Evolutionary conservation across 2,329 filamentous ascomycete species (phyloP), one percentile per base, ranked within the genome.

Genomic region (Amesomyces nigricolor): DNA sequence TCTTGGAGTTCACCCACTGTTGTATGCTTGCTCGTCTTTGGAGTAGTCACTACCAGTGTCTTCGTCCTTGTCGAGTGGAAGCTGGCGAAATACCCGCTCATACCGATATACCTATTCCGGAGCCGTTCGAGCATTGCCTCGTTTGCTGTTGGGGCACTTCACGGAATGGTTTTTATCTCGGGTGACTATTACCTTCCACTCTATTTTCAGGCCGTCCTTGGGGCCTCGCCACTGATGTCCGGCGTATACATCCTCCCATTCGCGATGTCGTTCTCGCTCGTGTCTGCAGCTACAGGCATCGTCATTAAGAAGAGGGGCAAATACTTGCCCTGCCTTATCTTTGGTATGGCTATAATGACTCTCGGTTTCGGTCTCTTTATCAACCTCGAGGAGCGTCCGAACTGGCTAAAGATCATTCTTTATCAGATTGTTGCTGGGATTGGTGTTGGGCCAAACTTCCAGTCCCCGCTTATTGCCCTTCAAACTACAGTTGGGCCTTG

Each of bases 111-210:
- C 0, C 74, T 95, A 13, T 94, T 95, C 73, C 75, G 74, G 35
- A 77, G 80, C 44, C 71, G 75, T 37, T 86, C 82, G 30, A 91
- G 88, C 67, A 66, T 87, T 30, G 83, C 86, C 8, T 76, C 82
- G 2, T 81, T 91, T 13, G 70, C 73, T 2, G 75, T 87, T 43
- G 85, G 83, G 62, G 89, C 90, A 71, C 78, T 81, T 59, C 89
- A 95, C 68, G 86, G 86, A 44, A 80, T 86, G 62, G 83, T 87
- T 61, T 92, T 92, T 74, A 90, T 92, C 65, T 81, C 86, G 0
- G 83, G 81, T 30, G 83, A 81, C 59, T 95, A 92, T 75, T 95
- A 88, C 72, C 76, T 95, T 4, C 89, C 89, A 0, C 78, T 95
- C 2, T 96, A 95, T 74, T 92, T 91, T 71, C 89, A 95, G 71